Evolutionary conservation across 352 stramenopile genomes (phyloP).

Genomic region (Phytophthora ramorum): DNA sequence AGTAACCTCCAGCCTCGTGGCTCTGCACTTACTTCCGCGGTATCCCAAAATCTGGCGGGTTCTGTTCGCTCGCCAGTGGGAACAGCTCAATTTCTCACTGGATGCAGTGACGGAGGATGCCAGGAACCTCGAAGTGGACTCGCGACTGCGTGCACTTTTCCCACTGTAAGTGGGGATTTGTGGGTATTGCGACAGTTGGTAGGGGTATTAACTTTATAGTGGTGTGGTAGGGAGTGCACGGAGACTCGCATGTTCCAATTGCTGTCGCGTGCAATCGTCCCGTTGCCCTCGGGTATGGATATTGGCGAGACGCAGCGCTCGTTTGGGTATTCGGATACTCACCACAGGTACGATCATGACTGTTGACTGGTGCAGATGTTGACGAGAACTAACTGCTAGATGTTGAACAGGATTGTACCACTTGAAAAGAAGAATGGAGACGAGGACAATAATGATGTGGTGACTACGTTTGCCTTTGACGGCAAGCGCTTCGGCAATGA

Average conservation of each 20-base stretch:
- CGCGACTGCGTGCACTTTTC: slow-evolving; percentile 41
- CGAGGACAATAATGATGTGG: slow-evolving; percentile 1
- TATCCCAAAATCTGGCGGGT: slow-evolving; percentile 61
- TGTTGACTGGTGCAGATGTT: not conserved
- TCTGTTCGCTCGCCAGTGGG: slow-evolving; percentile 58
- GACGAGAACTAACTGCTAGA: not conserved
- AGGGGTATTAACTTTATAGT: not conserved
- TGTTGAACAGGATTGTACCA: slow-evolving; percentile 18
- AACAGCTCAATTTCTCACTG: slow-evolving; percentile 60
- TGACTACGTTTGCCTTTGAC: slow-evolving; percentile 51
- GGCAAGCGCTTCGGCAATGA: slow-evolving; percentile 60
- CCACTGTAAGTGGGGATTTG: slow-evolving; percentile 34
- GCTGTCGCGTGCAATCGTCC: slow-evolving; percentile 59
- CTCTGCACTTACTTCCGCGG: slow-evolving; percentile 45
- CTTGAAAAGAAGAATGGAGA: slow-evolving; percentile 13
- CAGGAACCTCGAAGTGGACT: slow-evolving; percentile 41
- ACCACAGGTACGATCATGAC: slow-evolving; percentile 48
- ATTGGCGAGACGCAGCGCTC: slow-evolving; percentile 48
- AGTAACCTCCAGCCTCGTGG: slow-evolving; percentile 47
- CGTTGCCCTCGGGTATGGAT: slow-evolving; percentile 66
- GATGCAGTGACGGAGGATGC: slow-evolving; percentile 13
- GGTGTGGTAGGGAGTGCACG: slow-evolving; percentile 33
- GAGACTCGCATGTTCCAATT: slow-evolving; percentile 75
- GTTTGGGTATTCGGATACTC: slow-evolving; percentile 33
- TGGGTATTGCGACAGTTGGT: not conserved